Base-by-base conservation (phyloP, 495 filamentous ascomycete species). In the Echria macrotheca region DNA sequence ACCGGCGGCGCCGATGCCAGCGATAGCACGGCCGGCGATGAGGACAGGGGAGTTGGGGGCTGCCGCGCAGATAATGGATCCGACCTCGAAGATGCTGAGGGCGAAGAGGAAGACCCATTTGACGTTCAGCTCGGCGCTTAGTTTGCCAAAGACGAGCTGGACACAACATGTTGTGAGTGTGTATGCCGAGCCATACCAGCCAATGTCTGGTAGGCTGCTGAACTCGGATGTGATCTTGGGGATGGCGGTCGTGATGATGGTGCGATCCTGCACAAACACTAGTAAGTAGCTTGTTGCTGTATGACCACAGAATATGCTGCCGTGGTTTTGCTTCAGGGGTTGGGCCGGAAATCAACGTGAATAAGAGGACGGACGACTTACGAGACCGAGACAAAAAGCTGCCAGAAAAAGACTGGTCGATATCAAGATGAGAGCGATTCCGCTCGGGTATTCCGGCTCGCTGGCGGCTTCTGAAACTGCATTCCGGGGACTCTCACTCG, bases 1-100 rank as follows among this genome's bases (percentile, higher is more conserved):
- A 1, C 56, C 59, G 2, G 64, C 52, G 10, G 59, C 52, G 0
- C 67, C 71, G 35, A 68, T 24, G 14, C 74, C 74, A 5, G 72
- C 72, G 17, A 78, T 57, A 18, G 69, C 69, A 23, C 74, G 44
- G 12, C 74, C 73, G 24, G 66, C 53, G 35, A 78, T 78, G 21
- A 76, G 59, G 14, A 63, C 61, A 14, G 44, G 41, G 14, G 63
- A 66, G 24, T 53, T 66, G 0, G 67, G 62, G 0, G 74, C 74
- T 5, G 58, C 61, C 32, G 69, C 74, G 35, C 74, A 77, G 24
- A 76, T 15, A 10, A 47, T 22, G 3, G 29, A 36, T 19, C 44
- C 44, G 8, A 23, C 24, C 11, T 36, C 29, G 18, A 47, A 47
- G 44, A 47, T 47, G 44, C 18, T 31, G 7, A 47, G n/a, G 11